Conservation (phyloP, 75 land plant genomes). For the Sequoiadendron giganteum region DNA sequence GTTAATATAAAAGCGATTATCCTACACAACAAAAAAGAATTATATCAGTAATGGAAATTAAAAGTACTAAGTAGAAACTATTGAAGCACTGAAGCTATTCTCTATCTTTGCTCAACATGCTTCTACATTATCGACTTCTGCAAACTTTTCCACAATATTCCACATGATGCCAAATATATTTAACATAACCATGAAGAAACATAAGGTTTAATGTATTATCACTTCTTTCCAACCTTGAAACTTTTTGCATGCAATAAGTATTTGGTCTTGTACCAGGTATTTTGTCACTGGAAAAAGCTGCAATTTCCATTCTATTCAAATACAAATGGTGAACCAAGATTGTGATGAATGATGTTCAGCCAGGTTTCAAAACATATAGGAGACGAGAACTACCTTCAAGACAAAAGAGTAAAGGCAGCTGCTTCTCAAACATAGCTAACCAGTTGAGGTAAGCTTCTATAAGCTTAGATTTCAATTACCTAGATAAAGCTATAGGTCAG, state of each 20-base stretch:
- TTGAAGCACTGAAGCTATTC: not conserved
- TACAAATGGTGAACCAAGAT: too few species aligned
- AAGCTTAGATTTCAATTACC: too few species aligned
- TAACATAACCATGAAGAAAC: not conserved
- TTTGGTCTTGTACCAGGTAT: too few species aligned
- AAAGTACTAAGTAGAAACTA: not conserved
- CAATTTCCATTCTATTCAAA: too few species aligned
- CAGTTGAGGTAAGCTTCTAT: too few species aligned
- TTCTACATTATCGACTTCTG: not conserved
- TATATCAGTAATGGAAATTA: not conserved
- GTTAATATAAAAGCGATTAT: constrained; percentile 28
- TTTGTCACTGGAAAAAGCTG: too few species aligned
- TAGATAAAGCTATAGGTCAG: too few species aligned
- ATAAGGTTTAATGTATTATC: not conserved
- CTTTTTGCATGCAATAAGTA: too few species aligned
- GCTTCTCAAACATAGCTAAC: too few species aligned
- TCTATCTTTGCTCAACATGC: not conserved
- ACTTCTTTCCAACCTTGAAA: too few species aligned
- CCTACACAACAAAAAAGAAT: constrained; percentile 22
- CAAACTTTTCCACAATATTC: not conserved
- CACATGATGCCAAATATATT: not conserved
- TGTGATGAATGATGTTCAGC: too few species aligned
- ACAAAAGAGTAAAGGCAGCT: not conserved
- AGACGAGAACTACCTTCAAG: not conserved
- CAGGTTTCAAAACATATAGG: too few species aligned